Percentiles rank a stretch among this genome's conserved stretches.
Conservation (phyloP, 768 basidiomycete genomes). For the Trametes gibbosa region DNA sequence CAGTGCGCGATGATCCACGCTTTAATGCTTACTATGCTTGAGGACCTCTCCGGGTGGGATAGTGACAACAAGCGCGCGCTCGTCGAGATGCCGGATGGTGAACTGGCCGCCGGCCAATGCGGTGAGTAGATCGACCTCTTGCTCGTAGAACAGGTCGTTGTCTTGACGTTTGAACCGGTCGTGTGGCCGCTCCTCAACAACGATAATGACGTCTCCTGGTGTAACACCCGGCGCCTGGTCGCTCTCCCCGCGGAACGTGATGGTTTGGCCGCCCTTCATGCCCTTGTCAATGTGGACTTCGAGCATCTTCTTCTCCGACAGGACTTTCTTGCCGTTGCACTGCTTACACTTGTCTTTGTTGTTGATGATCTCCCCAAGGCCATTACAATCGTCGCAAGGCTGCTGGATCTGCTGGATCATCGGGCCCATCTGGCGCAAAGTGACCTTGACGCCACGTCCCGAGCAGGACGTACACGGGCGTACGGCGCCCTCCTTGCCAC, state of each 20-base stretch:
- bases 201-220: constrained; percentile 93
- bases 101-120: constrained; percentile 92
- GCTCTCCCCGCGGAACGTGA: constrained; percentile 85
- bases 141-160: constrained; percentile 79
- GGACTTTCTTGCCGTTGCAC: constrained; percentile 94
- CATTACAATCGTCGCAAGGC: constrained; percentile 88
- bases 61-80: constrained; percentile 79
- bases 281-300: constrained; percentile 99
- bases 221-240: constrained; percentile 88
- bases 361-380: constrained; percentile 94
- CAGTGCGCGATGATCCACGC: too few relatives aligned
- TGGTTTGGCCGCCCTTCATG: constrained; percentile 92
- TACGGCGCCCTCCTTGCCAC: constrained; percentile 96
- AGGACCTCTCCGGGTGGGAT: constrained; percentile 88
- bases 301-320: constrained; percentile 92
- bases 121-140: constrained; percentile 92
- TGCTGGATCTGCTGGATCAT: constrained; percentile 99
- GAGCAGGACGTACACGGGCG: constrained; percentile 71
- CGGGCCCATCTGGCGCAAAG: constrained; percentile 95
- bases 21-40: constrained; percentile 80
- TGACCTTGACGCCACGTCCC: constrained; percentile 89
- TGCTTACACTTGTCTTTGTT: constrained; percentile 85
- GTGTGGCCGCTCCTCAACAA: constrained; percentile 91
- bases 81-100: constrained; percentile 89
- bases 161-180: constrained; percentile 86